phyloP scores from a whole-genome alignment of 2,329 filamentous ascomycete genomes.

The Colletotrichum falcatum region DNA sequence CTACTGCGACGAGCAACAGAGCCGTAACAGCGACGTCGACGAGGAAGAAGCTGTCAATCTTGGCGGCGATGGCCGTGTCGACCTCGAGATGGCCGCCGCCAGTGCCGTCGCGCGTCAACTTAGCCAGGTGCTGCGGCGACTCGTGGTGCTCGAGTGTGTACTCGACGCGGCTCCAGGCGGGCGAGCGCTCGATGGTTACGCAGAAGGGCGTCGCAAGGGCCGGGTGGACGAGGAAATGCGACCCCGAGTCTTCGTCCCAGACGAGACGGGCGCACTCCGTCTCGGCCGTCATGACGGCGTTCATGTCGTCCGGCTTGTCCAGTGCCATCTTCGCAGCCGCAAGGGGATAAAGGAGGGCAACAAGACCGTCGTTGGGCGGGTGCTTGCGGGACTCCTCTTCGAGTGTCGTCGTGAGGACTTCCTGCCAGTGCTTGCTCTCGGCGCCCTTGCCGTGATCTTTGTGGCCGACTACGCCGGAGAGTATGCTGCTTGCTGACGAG shows the following conservation, averaged over 20 bases:
- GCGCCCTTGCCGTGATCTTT: slow-evolving; percentile 48
- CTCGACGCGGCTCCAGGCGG: slow-evolving; percentile 70
- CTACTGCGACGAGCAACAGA: slow-evolving; percentile 68
- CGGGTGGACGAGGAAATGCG: slow-evolving; percentile 73
- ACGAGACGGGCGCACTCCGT: slow-evolving; percentile 77
- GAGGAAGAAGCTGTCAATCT: slow-evolving; percentile 71
- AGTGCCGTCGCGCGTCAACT: slow-evolving; percentile 70
- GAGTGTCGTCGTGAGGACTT: slow-evolving; percentile 68
- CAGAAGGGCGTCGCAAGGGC: slow-evolving; percentile 73
- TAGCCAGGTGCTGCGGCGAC: slow-evolving; percentile 69
- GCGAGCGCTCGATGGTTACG: slow-evolving; percentile 68
- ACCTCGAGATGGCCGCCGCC: slow-evolving; percentile 71
- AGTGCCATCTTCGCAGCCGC: slow-evolving; percentile 73
- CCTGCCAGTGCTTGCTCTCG: slow-evolving; percentile 65
- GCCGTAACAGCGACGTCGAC: slow-evolving; percentile 72
- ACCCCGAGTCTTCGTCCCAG: slow-evolving; percentile 73
- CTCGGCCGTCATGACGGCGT: slow-evolving; percentile 72
- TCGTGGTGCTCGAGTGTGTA: slow-evolving; percentile 76
- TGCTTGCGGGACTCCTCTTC: slow-evolving; percentile 66
- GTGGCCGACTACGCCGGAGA: slow-evolving; percentile 49
- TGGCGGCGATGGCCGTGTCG: slow-evolving; percentile 69
- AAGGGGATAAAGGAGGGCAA: slow-evolving; percentile 76
- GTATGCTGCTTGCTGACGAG: slow-evolving; percentile 47
- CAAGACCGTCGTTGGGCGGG: slow-evolving; percentile 70
- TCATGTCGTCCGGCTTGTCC: slow-evolving; percentile 69